Evolutionary conservation across 73 alveolate species (phyloP).

Genomic region (Tetrahymena borealis): DNA sequence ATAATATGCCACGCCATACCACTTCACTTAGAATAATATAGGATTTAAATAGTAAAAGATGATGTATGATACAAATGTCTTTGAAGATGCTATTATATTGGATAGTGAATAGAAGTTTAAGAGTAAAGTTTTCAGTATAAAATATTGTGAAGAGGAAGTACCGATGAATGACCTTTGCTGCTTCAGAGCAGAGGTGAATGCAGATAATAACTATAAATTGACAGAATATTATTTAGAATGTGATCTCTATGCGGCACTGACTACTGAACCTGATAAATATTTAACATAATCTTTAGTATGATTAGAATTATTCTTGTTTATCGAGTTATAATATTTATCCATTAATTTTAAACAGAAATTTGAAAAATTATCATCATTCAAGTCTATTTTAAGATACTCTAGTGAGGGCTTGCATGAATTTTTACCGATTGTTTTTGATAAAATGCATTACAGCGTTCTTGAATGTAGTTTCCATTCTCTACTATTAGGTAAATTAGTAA

Average conservation of each 20-base stretch:
- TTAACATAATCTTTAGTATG: not conserved
- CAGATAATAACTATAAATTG: not conserved
- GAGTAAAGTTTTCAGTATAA: not conserved
- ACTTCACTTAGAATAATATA: not conserved
- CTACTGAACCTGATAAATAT: not conserved
- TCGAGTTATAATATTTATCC: too few relatives aligned
- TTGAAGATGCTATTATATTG: not conserved
- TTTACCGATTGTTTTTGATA: not conserved
- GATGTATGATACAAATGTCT: not conserved
- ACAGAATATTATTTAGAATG: not conserved
- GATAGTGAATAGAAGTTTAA: not conserved
- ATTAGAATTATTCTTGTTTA: too few relatives aligned
- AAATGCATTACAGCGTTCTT: not conserved
- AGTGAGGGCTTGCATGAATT: not conserved
- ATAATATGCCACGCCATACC: not conserved
- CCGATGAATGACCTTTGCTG: not conserved
- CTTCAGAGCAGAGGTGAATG: not conserved
- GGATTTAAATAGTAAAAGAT: not conserved
- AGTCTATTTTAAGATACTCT: not conserved
- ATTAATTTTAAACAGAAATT: too few relatives aligned
- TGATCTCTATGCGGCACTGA: not conserved
- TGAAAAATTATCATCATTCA: not conserved
- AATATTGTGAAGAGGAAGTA: not conserved
- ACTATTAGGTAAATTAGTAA: not conserved
- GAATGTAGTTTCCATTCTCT: not conserved